phyloP scores from a whole-genome alignment of 2,329 filamentous ascomycete genomes.

The Pezizomycotina sp. region DNA sequence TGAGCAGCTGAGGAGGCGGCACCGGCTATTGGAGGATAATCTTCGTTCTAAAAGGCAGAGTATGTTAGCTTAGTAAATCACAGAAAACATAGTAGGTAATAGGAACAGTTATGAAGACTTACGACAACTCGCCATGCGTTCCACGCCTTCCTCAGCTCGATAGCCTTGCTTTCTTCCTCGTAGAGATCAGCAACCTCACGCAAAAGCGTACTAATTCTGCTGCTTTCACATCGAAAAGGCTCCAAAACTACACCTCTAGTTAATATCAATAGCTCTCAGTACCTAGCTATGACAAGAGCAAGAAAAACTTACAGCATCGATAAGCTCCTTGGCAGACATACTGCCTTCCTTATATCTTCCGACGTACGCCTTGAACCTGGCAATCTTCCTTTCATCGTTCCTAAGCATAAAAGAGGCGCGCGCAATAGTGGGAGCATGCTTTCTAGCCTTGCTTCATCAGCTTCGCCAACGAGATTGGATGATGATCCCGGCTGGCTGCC shows the following conservation, averaged over 20 bases:
- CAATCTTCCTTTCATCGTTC: conserved; percentile 58
- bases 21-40: conserved; percentile 24
- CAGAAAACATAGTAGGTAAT: conserved; percentile 50
- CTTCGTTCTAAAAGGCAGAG: conserved; percentile 20
- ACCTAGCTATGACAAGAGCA: conserved; percentile 68
- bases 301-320: conserved; percentile 43
- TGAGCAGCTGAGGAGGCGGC: conserved; percentile 30
- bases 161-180: conserved; percentile 60
- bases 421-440: conserved; percentile 72
- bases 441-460: too few species aligned
- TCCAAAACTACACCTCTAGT: conserved; percentile 16
- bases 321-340: conserved; percentile 57
- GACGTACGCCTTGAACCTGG: conserved; percentile 61
- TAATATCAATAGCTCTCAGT: conserved; percentile 54
- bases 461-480: too few species aligned
- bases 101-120: conserved; percentile 90
- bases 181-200: conserved; percentile 87
- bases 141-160: conserved; percentile 65
- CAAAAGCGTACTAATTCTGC: conserved; percentile 68
- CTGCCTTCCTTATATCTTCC: conserved; percentile 57
- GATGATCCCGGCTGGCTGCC: too few species aligned
- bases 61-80: conserved; percentile 26
- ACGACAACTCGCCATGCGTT: conserved; percentile 79
- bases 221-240: conserved; percentile 29
- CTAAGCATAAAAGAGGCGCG: conserved; percentile 66